Conservation (phyloP, 768 basidiomycete species). For the Suillus paluster region DNA sequence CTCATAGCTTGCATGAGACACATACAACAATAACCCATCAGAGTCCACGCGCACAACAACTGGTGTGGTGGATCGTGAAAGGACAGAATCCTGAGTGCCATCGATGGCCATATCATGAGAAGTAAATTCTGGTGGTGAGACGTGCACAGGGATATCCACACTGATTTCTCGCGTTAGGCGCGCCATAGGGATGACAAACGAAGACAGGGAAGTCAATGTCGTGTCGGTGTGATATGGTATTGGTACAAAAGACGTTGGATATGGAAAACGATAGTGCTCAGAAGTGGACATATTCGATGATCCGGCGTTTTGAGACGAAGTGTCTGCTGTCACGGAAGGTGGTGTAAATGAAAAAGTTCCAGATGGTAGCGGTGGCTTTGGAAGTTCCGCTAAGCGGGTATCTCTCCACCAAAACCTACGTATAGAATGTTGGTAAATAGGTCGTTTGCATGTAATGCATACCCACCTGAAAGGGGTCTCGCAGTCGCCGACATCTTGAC, state of each 20-base stretch:
- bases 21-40: conserved; percentile 80
- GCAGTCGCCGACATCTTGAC: conserved; percentile 81
- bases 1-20: conserved; percentile 80
- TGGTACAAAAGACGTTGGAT: conserved; percentile 71
- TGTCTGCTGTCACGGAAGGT: not conserved
- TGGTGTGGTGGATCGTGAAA: conserved; percentile 18
- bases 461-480: conserved; percentile 78
- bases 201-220: conserved; percentile 50
- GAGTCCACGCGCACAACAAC: conserved; percentile 47
- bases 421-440: conserved; percentile 1
- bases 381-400: conserved; percentile 74
- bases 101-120: conserved; percentile 57
- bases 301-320: conserved; percentile 6
- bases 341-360: conserved; percentile 29
- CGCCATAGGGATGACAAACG: conserved; percentile 55
- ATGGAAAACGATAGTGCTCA: conserved; percentile 60
- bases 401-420: conserved; percentile 88
- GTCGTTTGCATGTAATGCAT: not conserved
- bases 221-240: conserved; percentile 76
- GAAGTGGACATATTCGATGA: conserved; percentile 24
- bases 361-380: conserved; percentile 51
- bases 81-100: conserved; percentile 18
- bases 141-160: conserved; percentile 44
- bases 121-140: conserved; percentile 20
- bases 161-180: conserved; percentile 51